Percentiles rank a stretch among this genome's conserved stretches.
These are phyloP conservation scores for Aspergillus ostianus DNA, from an alignment of 495 filamentous ascomycete genomes.

Conservation along the genomic window DNA sequence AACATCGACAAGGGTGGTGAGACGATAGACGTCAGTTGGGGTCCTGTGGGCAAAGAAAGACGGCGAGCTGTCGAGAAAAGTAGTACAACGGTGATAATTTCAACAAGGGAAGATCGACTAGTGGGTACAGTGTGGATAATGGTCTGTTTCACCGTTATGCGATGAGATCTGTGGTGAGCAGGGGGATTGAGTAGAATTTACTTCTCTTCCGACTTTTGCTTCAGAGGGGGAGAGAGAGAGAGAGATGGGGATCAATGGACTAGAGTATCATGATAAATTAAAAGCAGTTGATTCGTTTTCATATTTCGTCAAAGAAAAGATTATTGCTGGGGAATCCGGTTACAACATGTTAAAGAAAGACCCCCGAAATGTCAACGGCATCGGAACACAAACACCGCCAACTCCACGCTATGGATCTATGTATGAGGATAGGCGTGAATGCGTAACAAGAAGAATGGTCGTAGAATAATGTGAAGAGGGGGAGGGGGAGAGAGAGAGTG, in stretches of 20 bases:
- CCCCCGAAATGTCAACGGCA: not conserved
- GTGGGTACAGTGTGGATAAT: not conserved
- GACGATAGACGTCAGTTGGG: not conserved
- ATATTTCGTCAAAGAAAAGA: not conserved
- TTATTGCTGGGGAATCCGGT: not conserved
- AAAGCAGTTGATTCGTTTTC: not conserved
- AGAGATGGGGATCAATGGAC: no score
- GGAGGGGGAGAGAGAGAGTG: constrained; percentile 1
- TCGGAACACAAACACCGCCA: constrained; percentile 16
- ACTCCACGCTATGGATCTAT: constrained; percentile 26
- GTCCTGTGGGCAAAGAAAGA: not conserved
- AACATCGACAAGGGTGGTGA: constrained; percentile 20
- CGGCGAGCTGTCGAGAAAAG: not conserved
- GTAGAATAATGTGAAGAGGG: not conserved
- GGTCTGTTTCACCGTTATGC: no score
- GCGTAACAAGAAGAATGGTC: not conserved
- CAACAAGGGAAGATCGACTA: not conserved
- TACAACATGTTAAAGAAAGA: not conserved
- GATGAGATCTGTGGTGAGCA: not conserved
- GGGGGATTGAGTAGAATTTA: not conserved
- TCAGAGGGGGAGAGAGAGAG: no score
- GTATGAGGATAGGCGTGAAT: not conserved
- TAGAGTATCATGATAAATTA: not conserved
- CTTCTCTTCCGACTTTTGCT: no score
- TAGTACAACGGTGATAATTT: not conserved